phyloP scores from a whole-genome alignment of 306 rosid genomes.

The Vachellia pachyceras region DNA sequence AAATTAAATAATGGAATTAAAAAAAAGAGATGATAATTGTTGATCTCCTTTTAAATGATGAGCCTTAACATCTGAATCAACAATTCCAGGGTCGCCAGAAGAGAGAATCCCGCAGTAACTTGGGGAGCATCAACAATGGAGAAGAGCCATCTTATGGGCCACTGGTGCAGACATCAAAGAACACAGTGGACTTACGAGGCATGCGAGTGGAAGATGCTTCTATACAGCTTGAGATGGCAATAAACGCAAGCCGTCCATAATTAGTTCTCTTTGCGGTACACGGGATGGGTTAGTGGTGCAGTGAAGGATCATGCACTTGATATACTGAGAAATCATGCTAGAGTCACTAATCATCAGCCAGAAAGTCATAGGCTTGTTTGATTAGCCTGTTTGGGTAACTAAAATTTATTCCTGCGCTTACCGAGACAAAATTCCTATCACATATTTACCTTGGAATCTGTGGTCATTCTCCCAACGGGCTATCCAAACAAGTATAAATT shows the following conservation, averaged over 20 bases:
- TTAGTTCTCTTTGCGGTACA: too few species aligned
- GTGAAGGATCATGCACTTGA: constrained; percentile 70
- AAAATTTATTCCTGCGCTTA: too few species aligned
- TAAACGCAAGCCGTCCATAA: too few species aligned
- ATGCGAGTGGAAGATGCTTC: constrained; percentile 90
- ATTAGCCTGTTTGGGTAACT: too few species aligned
- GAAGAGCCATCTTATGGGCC: constrained; percentile 69
- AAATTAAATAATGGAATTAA: neutral
- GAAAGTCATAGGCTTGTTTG: too few species aligned
- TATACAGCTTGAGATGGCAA: constrained; percentile 73
- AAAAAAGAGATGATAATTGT: neutral
- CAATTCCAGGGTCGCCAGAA: constrained; percentile 50
- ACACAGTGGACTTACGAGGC: constrained; percentile 84
- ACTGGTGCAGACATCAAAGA: constrained; percentile 79
- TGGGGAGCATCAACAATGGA: constrained; percentile 41
- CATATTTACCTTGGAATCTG: too few species aligned
- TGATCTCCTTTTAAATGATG: constrained; percentile 18
- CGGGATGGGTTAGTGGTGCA: constrained; percentile 93
- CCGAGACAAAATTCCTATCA: too few species aligned
- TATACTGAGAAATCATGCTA: constrained; percentile 65
- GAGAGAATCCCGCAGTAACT: constrained; percentile 41
- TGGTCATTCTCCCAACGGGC: too few species aligned
- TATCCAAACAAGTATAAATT: too few species aligned
- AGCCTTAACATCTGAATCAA: constrained; percentile 33
- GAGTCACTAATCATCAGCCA: constrained; percentile 70